These are phyloP conservation scores for Forsythia suspensa DNA, from an alignment of 257 asterid genomes.

Conservation along the genomic window DNA sequence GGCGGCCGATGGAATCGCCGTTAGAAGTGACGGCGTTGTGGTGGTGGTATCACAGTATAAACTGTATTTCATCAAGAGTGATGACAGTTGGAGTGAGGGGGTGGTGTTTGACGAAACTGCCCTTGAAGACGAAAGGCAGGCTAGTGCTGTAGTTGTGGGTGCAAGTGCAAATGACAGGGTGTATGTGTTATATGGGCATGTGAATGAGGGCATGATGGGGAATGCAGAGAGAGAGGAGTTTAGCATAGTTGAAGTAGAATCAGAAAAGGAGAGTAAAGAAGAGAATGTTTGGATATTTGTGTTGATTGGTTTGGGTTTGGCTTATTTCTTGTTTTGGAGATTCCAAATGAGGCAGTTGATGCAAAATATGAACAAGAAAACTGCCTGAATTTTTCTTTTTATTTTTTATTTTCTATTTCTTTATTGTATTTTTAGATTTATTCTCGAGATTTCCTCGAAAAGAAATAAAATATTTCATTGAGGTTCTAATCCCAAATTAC, in stretches of 20 bases:
- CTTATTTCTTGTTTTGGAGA: conserved; percentile 79
- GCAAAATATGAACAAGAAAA: conserved; percentile 75
- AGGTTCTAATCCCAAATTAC: no score
- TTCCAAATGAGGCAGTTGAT: conserved; percentile 71
- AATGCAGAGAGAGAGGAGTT: conserved; percentile 54
- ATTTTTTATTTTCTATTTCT: background rate
- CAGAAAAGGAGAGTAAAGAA: conserved; percentile 55
- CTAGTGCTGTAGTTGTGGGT: conserved; percentile 73
- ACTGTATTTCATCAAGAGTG: conserved; percentile 58
- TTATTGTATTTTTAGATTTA: no score
- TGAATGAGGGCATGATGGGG: conserved; percentile 57
- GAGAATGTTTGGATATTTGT: conserved; percentile 74
- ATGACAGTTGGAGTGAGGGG: conserved; percentile 76
- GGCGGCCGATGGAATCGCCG: conserved; percentile 70
- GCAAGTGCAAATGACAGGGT: conserved; percentile 68
- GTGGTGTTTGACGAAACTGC: conserved; percentile 84
- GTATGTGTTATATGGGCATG: conserved; percentile 77
- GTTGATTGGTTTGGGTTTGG: conserved; percentile 71
- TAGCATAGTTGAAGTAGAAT: conserved; percentile 55
- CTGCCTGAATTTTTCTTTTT: conserved; percentile 18
- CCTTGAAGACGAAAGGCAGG: conserved; percentile 64
- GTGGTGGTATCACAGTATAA: conserved; percentile 62
- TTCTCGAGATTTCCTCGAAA: no score
- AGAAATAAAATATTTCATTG: no score
- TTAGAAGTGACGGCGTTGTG: conserved; percentile 69